Conservation (phyloP, 2,329 filamentous ascomycete genomes). For the Monosporascus sp. region DNA sequence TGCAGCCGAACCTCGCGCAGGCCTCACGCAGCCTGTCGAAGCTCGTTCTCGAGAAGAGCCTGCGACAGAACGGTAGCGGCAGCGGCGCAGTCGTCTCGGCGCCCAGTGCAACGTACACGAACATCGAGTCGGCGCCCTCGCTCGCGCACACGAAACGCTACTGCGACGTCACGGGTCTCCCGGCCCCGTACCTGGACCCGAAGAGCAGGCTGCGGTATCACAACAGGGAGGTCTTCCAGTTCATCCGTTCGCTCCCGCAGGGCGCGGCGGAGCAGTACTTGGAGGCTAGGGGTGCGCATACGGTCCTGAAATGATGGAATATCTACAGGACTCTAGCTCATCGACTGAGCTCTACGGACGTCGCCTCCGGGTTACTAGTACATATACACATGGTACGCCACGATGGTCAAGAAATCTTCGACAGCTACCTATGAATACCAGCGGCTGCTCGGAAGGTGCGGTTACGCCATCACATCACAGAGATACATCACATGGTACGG, state of each 20-base stretch:
- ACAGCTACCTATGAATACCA: too few relatives aligned
- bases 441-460: too few relatives aligned
- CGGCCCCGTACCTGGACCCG: constrained; percentile 88
- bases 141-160: constrained; percentile 81
- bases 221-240: constrained; percentile 83
- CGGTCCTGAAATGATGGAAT: constrained; percentile 72
- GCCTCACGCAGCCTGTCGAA: constrained; percentile 82
- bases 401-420: too few relatives aligned
- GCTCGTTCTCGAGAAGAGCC: constrained; percentile 80
- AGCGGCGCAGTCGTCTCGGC: constrained; percentile 40
- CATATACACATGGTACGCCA: too few relatives aligned
- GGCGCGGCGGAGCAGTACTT: constrained; percentile 82
- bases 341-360: too few relatives aligned
- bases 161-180: constrained; percentile 90
- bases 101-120: constrained; percentile 83
- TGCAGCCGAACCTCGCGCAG: constrained; percentile 73
- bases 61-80: constrained; percentile 37
- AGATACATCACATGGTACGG: too few relatives aligned
- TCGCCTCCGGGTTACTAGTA: too few relatives aligned
- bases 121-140: constrained; percentile 91
- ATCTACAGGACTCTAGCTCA: too few relatives aligned
- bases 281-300: constrained; percentile 86
- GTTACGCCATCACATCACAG: too few relatives aligned
- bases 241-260: constrained; percentile 75
- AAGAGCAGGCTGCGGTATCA: constrained; percentile 93